Base-by-base conservation (phyloP, 257 asterid species). In the Capsicum pubescens region DNA sequence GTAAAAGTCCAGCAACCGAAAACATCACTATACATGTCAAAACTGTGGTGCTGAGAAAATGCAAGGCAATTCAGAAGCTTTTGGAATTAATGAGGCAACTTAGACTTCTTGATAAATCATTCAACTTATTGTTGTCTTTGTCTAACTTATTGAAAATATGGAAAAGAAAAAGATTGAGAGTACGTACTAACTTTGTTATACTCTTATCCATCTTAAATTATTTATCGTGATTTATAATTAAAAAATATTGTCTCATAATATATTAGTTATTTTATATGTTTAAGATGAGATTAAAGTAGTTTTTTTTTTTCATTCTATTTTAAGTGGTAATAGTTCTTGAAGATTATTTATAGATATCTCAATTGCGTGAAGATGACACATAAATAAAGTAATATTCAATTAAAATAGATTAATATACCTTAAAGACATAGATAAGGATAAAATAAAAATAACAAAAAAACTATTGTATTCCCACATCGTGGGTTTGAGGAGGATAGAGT, bases 31-130 rank as follows among this genome's bases (percentile, higher is more conserved):
- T 26, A 26, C 32, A 26, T 39, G 77, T 69, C 77, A 69, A 69
- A 69, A 69, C 77, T 69, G 77, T 39, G n/a, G 77, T 39, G 54
- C 78, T 69, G 54, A 69, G 55, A 69, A 69, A 69, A 55, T 69
- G 14, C 6, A 8, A 69, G 78, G 78, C 15, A 69, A 69, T 69
- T 69, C 32, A 15, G 78, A 69, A 17, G 1, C 6, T 39, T 67
- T 36, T 46, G 54, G 8, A 66, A 12, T 68, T 36, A 68, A 36
- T 68, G 36, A 68, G 76, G 76, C 76, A 36, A 50, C 48, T 39
- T 68, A 68, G 76, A 68, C 76, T 68, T 36, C 26, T 67, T 67
- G 36, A 44, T 44, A 70, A 46, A 5, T 44, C 36, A 71, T 71
- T 32, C 78, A 16, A 69, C 32, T 70, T 55, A 70, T 59, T 42